Evolutionary conservation across 148 eudicot genomes (phyloP).

Genomic region (Spergularia bocconei): DNA sequence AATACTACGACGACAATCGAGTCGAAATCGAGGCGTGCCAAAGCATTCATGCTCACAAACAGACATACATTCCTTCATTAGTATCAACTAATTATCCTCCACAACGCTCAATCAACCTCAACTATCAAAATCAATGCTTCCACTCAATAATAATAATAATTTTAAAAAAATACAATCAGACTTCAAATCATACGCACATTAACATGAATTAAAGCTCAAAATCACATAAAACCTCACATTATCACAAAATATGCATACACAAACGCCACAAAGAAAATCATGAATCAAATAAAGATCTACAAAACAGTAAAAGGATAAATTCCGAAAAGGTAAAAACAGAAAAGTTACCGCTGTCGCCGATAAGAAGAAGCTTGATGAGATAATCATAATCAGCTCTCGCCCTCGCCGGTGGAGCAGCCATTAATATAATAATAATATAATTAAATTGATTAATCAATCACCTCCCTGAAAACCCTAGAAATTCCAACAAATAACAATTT

Average conservation of each 20-base stretch:
- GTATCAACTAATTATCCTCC: neutral
- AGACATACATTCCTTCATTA: neutral
- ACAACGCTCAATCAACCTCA: neutral
- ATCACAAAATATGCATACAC: neutral
- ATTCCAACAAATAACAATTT: neutral
- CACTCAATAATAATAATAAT: neutral
- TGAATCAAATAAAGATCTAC: slow-evolving; percentile 15
- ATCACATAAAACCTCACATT: neutral
- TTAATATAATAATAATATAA: slow-evolving; percentile 28
- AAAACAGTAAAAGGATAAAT: neutral
- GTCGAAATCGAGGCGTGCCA: neutral
- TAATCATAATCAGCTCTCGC: slow-evolving; percentile 96
- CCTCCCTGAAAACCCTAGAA: slow-evolving; percentile 18
- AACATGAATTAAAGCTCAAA: neutral
- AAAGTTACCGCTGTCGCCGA: slow-evolving; percentile 81
- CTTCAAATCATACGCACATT: neutral
- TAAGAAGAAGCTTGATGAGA: slow-evolving; percentile 81
- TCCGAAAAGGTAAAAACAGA: neutral
- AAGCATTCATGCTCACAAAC: neutral
- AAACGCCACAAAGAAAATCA: neutral
- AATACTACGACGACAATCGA: neutral
- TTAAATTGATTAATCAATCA: too few species aligned
- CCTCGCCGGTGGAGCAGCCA: slow-evolving; percentile 96
- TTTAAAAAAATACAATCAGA: neutral
- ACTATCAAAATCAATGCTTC: neutral